phyloP scores from a whole-genome alignment of 1,284 basidiomycete genomes.

The Malassezia globosa region DNA sequence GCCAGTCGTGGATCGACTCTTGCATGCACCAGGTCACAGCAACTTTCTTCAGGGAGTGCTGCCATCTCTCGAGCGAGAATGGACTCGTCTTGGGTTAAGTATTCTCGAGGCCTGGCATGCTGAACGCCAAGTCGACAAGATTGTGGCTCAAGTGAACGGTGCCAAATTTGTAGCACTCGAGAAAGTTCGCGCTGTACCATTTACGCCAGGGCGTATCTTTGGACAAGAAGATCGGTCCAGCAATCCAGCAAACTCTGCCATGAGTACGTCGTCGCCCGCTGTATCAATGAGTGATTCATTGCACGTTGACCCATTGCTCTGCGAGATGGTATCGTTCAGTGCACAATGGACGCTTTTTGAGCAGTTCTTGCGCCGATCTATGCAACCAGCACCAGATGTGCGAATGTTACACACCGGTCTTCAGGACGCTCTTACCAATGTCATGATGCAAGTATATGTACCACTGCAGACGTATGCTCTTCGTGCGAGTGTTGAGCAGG shows the following conservation, averaged over 20 bases:
- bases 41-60: slow-evolving; percentile 52
- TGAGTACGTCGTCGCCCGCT: not conserved
- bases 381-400: not conserved
- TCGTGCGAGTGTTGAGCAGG: slow-evolving; percentile 76
- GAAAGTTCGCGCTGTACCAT: slow-evolving; percentile 1
- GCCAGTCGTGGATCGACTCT: slow-evolving; percentile 93
- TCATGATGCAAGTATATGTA: slow-evolving; percentile 59
- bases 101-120: slow-evolving; percentile 80
- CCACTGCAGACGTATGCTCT: slow-evolving; percentile 88
- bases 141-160: slow-evolving; percentile 18
- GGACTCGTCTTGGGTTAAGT: slow-evolving; percentile 66
- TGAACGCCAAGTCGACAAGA: slow-evolving; percentile 23
- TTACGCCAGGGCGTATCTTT: slow-evolving; percentile 20
- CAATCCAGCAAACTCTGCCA: slow-evolving; percentile 18
- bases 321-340: slow-evolving; percentile 76
- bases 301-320: slow-evolving; percentile 67
- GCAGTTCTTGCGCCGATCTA: slow-evolving; percentile 57
- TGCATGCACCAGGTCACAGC: slow-evolving; percentile 50
- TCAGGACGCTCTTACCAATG: not conserved
- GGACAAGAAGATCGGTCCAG: slow-evolving; percentile 26
- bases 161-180: not conserved
- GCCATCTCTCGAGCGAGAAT: slow-evolving; percentile 66
- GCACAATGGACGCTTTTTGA: slow-evolving; percentile 83
- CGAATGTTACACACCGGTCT: not conserved
- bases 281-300: slow-evolving; percentile 14